Percentiles rank a stretch among this genome's conserved stretches.
phyloP scores from a whole-genome alignment of 2,329 filamentous ascomycete species.

The Claviceps arundinis region DNA sequence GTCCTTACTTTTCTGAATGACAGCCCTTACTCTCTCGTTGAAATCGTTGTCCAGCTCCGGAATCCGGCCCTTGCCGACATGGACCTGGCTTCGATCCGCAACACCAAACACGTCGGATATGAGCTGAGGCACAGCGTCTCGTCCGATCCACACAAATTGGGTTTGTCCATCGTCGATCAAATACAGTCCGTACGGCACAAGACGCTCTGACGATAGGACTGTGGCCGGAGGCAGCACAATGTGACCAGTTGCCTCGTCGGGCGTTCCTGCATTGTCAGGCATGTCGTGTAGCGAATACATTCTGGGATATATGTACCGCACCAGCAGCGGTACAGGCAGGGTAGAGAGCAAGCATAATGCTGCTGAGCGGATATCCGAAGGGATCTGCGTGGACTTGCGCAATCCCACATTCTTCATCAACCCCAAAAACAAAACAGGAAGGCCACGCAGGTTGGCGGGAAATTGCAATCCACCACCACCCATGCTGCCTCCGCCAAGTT shows the following conservation, averaged over 20 bases:
- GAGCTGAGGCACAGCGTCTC: slow-evolving; percentile 82
- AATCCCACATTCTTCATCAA: slow-evolving; percentile 94
- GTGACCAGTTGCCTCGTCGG: slow-evolving; percentile 74
- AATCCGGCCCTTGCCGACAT: slow-evolving; percentile 79
- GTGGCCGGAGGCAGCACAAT: slow-evolving; percentile 74
- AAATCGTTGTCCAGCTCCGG: slow-evolving; percentile 91
- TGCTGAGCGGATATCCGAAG: slow-evolving; percentile 83
- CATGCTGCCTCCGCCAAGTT: slow-evolving; percentile 90
- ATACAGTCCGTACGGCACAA: slow-evolving; percentile 85
- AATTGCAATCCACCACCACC: slow-evolving; percentile 89
- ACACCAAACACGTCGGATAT: slow-evolving; percentile 83
- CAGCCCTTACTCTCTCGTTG: slow-evolving; percentile 82
- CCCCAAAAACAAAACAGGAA: slow-evolving; percentile 84
- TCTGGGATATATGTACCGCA: slow-evolving; percentile 82
- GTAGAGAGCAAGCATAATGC: slow-evolving; percentile 91
- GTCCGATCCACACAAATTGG: slow-evolving; percentile 93
- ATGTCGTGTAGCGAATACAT: slow-evolving; percentile 89
- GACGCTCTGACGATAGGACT: slow-evolving; percentile 77
- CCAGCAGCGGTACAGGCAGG: slow-evolving; percentile 73
- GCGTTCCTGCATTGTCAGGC: slow-evolving; percentile 82
- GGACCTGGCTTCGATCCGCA: slow-evolving; percentile 68
- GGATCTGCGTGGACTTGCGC: slow-evolving; percentile 84
- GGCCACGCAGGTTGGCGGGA: slow-evolving; percentile 76
- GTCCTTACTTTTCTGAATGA: slow-evolving; percentile 85
- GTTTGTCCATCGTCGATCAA: slow-evolving; percentile 95